A percentile compares a stretch with the other conserved stretches of the same genome.
These are phyloP conservation scores for Boletus edulis DNA, from an alignment of 768 basidiomycete species.

Conservation along the genomic window DNA sequence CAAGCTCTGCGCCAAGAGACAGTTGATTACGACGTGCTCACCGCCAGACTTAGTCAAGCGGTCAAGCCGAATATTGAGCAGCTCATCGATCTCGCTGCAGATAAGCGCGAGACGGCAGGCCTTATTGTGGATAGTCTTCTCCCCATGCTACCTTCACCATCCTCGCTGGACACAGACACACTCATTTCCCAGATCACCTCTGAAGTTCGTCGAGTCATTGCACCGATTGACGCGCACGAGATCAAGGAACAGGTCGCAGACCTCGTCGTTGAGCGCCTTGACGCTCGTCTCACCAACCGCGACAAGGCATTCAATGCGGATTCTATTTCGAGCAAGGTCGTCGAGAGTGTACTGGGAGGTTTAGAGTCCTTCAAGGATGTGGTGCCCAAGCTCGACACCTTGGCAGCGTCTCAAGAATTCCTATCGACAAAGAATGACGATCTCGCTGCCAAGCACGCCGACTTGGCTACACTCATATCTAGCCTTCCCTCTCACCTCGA, in stretches of 20 bases:
- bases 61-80: conserved; percentile 89
- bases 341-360: conserved; percentile 47
- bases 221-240: conserved; percentile 78
- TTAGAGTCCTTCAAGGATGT: conserved; percentile 43
- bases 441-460: conserved; percentile 39
- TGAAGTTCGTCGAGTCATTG: conserved; percentile 70
- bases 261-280: conserved; percentile 81
- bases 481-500: conserved; percentile 48
- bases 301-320: conserved; percentile 71
- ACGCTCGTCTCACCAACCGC: conserved; percentile 74
- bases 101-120: conserved; percentile 83
- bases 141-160: conserved; percentile 55
- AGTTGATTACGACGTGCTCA: conserved; percentile 77
- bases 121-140: conserved; percentile 73
- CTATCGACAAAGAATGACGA: conserved; percentile 38
- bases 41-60: conserved; percentile 72
- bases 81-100: conserved; percentile 84
- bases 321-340: conserved; percentile 50
- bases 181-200: conserved; percentile 58
- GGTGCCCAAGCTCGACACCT: conserved; percentile 36
- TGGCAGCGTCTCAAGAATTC: conserved; percentile 44
- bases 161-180: conserved; percentile 49
- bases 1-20: conserved; percentile 58
- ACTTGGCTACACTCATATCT: conserved; percentile 41
- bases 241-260: conserved; percentile 90